A percentile compares a stretch with the other conserved stretches of the same genome.
phyloP scores from a whole-genome alignment of 495 filamentous ascomycete genomes.

The Choiromyces venosus region DNA sequence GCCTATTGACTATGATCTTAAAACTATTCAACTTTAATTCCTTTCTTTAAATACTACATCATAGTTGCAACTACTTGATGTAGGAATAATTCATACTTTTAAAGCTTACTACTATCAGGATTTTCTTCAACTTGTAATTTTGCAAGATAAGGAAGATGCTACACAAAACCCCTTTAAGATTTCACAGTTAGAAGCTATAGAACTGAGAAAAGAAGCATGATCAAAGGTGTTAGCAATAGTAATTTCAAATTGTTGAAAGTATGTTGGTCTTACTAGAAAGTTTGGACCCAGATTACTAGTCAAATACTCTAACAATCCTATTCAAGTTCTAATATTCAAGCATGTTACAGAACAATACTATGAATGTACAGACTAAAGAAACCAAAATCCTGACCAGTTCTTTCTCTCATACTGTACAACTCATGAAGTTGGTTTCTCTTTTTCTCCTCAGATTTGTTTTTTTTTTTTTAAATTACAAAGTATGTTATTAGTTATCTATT shows the following conservation, averaged over 20 bases:
- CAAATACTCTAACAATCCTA: background rate
- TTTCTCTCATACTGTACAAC: background rate
- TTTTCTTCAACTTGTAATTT: conserved; percentile 36
- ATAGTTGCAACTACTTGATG: conserved; percentile 40
- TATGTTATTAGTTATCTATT: background rate
- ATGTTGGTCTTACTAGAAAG: background rate
- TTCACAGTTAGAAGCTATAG: conserved; percentile 31
- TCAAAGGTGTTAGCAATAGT: conserved; percentile 5
- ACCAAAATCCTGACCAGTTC: background rate
- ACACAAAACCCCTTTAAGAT: conserved; percentile 15
- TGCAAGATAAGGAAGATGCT: conserved; percentile 18
- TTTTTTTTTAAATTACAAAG: background rate
- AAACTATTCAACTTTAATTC: conserved; percentile 30
- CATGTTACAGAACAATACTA: background rate
- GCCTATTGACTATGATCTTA: conserved; percentile 17
- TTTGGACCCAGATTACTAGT: conserved; percentile 7
- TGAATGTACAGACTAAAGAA: background rate
- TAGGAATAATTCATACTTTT: conserved; percentile 41
- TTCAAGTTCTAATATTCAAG: background rate
- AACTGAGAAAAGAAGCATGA: conserved; percentile 30
- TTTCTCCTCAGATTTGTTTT: too few species aligned
- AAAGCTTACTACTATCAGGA: conserved; percentile 37
- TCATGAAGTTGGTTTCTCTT: background rate
- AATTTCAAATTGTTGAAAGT: conserved; percentile 34
- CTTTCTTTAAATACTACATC: conserved; percentile 40